A percentile compares a stretch with the other conserved stretches of the same genome.
Conservation (phyloP, 2,329 filamentous ascomycete species). For the Phyllosticta citribraziliensis region DNA sequence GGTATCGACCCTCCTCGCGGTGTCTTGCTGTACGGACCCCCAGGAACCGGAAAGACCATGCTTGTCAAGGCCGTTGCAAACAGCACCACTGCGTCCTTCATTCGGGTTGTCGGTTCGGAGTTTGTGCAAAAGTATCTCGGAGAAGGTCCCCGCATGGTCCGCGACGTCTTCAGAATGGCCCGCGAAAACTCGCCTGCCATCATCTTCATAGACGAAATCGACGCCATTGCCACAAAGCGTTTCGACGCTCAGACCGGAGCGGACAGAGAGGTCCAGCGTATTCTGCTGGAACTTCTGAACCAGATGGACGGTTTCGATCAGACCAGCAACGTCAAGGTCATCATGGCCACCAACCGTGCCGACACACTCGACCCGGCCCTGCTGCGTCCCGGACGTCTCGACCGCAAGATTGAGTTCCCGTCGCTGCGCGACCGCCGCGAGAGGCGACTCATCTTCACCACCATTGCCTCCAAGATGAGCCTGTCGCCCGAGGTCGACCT, state of each 20-base stretch:
- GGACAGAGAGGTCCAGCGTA: conserved; percentile 96
- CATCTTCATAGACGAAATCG: conserved; percentile 99
- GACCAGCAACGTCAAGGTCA: conserved; percentile 98
- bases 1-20: conserved; percentile 90
- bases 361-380: conserved; percentile 94
- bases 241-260: conserved; percentile 98
- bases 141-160: conserved; percentile 96
- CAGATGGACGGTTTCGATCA: conserved; percentile 99
- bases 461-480: conserved; percentile 97
- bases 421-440: conserved; percentile 86
- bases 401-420: conserved; percentile 99
- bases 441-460: conserved; percentile 90
- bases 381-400: conserved; percentile 85
- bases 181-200: conserved; percentile 96
- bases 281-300: conserved; percentile 91
- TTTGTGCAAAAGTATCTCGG: conserved; percentile 99
- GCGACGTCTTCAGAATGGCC: conserved; percentile 98
- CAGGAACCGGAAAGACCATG: conserved; percentile 95
- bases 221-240: conserved; percentile 97
- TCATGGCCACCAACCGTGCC: conserved; percentile 98
- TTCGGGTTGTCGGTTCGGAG: conserved; percentile 94
- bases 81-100: conserved; percentile 95
- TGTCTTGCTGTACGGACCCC: conserved; percentile 90
- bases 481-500: conserved; percentile 92
- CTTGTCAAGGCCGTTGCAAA: conserved; percentile 97